Base-by-base conservation (phyloP, 1,139 yeast species). In the Pichia sorboxylosa region DNA sequence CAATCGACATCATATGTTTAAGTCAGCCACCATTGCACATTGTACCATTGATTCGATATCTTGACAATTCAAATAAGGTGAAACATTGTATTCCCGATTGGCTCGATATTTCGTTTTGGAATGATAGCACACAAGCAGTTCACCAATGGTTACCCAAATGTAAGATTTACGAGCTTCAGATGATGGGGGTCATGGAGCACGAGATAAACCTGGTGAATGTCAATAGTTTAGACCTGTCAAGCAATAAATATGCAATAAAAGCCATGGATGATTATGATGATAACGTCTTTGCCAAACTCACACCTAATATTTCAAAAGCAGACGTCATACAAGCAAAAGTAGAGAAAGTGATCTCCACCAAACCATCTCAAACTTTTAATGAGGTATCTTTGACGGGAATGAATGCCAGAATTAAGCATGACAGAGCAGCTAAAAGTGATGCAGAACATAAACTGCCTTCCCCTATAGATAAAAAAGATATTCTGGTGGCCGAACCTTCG, bases 141-240 rank as follows among this genome's bases (percentile, higher is more conserved):
- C 64, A 64, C 27, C 82, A 78, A 44, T 90, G 97, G 96, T 70
- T 79, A 18, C 96, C 98, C 1, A 63, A 93, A 23, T 85, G 96
- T 54, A 85, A 84, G 49, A 85, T 92, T 31, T 87, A 90, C 52
- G 97, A 87, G 47, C 59, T 92, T 16, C 98, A 90, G 53, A 92
- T 90, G 97, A 87, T 87, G 94, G 98, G 97, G 0, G 72, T 87
- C 5, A 84, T 87, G 79, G 97, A 87, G 46, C 83, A 81, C 45
- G 96, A 87, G 48, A 64, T 76, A 31, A 73, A 73, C 43, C 70
- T 76, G 7, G 69, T 77, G 22, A 66, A 73, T 13, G 69, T 83
- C 17, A 76, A 73, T 24, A 63, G 79, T 29, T 58, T 79, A 35
- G 57, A 52, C 23, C 30, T 50, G 5, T 28, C 38, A 3, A 35